Evolutionary conservation across 345 rosid genomes (phyloP), one percentile per base, ranked within the genome.

Genomic region (Noccaea caerulescens): DNA sequence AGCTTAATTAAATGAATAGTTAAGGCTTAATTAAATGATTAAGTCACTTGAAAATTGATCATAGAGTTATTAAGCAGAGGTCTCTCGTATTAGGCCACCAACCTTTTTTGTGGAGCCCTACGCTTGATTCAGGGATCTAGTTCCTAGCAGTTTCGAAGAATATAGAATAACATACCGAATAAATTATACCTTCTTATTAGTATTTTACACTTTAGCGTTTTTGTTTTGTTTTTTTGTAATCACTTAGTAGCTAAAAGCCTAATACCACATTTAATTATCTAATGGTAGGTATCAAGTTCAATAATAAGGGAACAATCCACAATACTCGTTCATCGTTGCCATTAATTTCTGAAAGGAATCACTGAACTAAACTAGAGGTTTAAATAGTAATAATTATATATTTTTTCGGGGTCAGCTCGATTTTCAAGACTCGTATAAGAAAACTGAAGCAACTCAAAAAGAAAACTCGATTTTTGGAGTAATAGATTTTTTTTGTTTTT

Each of bases 21-120:
- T 58, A 68, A 68, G 72, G 10, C 14, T 54, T 77, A 63, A 43
- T 14, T 60, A 56, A 51, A 69, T 52, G 42, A 44, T 72, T 69
- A 51, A 16, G 13, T 36, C 41, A 72, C 51, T 60, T 20, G 66
- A 49, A 69, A 49, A 14, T 27, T 70, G 33, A 70, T 41, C 32
- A 57, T 68, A 34, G 55, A 12, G 57, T 46, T 30, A 42, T 43
- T 60, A 39, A 30, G 34, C 7, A 42, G 27, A 6, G 13, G 13
- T 69, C 44, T 76, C 62, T 76, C 62, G 32, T 25, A 61, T 75
- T 47, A 70, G 85, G 63, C 80, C 36, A 82, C 80, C 87, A 60
- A 78, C 76, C 77, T 73, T 80, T 30, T 18, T 10, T 49, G 59
- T 68, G 76, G 74, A 76, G 47, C 72, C 70, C 80, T 71, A 53